These are phyloP conservation scores for Cytospora chrysosperma DNA, from an alignment of 2,329 filamentous ascomycete genomes.

Conservation along the genomic window DNA sequence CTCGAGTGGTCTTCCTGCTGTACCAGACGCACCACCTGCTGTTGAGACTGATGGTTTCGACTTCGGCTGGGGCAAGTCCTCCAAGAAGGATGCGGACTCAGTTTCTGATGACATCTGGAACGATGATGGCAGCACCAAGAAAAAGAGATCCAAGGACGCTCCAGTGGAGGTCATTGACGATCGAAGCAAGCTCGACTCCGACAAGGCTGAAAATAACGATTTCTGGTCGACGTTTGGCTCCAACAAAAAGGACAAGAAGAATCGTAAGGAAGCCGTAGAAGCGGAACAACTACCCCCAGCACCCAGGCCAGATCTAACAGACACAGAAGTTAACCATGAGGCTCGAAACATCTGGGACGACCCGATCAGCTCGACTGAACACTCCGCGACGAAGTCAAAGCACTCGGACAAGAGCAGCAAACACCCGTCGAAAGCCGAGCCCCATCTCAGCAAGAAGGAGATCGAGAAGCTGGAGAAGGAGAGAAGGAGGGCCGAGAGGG, in stretches of 20 bases:
- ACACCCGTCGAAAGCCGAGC: constrained; percentile 35
- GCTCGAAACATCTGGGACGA: constrained; percentile 37
- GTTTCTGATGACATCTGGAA: constrained; percentile 41
- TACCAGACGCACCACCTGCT: constrained; percentile 6
- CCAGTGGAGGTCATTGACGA: constrained; percentile 45
- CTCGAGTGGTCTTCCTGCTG: constrained; percentile 21
- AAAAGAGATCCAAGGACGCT: constrained; percentile 53
- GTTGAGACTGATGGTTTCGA: constrained; percentile 32
- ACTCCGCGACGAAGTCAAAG: constrained; percentile 37
- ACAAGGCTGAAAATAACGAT: constrained; percentile 35
- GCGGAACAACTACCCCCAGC: constrained; percentile 45
- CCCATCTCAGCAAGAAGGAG: constrained; percentile 50
- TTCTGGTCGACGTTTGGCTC: constrained; percentile 42
- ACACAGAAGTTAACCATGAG: constrained; percentile 37
- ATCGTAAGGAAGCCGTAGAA: constrained; percentile 38
- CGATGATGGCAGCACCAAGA: constrained; percentile 40
- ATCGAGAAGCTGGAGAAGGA: constrained; percentile 30
- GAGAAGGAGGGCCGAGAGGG: constrained; percentile 30
- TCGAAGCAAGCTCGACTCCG: constrained; percentile 46
- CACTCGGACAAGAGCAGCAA: constrained; percentile 38
- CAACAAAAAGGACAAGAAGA: constrained; percentile 44
- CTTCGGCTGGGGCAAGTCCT: constrained; percentile 32
- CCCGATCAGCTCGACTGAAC: constrained; percentile 28
- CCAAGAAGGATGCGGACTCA: constrained; percentile 38
- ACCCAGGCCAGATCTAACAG: constrained; percentile 46